Conservation (phyloP, 2,329 filamentous ascomycete species). For the Graphiopsis chlorocephala region DNA sequence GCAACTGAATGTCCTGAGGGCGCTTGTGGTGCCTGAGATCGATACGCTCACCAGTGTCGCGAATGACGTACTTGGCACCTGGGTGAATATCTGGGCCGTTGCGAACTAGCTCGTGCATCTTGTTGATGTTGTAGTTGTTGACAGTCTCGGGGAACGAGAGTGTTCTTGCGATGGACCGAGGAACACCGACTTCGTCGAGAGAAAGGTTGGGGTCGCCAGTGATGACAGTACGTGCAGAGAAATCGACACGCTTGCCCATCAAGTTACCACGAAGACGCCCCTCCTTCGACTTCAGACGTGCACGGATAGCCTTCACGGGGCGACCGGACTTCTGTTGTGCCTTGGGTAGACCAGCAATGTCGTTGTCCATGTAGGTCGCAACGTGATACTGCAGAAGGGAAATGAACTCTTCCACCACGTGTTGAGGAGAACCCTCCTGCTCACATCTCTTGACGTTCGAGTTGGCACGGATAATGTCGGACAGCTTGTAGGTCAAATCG, state of each 20-base stretch:
- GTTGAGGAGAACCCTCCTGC: conserved; percentile 84
- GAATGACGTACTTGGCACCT: conserved; percentile 93
- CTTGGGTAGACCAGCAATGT: conserved; percentile 92
- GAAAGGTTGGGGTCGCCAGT: conserved; percentile 97
- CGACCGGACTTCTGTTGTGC: conserved; percentile 95
- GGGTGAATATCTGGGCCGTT: conserved; percentile 95
- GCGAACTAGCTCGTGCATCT: conserved; percentile 81
- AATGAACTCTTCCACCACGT: conserved; percentile 89
- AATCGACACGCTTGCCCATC: conserved; percentile 99
- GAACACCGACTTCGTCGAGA: conserved; percentile 95
- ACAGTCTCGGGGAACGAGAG: conserved; percentile 97
- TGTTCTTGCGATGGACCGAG: conserved; percentile 85
- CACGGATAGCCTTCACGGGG: conserved; percentile 93
- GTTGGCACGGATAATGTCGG: conserved; percentile 97
- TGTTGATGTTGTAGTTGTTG: conserved; percentile 95
- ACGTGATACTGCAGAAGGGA: conserved; percentile 94
- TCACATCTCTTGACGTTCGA: conserved; percentile 89
- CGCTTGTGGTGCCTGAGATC: conserved; percentile 92
- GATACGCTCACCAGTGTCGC: conserved; percentile 88
- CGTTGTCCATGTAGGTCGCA: conserved; percentile 99
- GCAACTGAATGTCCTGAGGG: conserved; percentile 77
- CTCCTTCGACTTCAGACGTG: conserved; percentile 98
- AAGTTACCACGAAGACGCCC: conserved; percentile 95
- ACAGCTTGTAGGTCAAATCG: conserved; percentile 98
- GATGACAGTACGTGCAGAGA: conserved; percentile 98